Percentiles rank a stretch among this genome's conserved stretches.
phyloP scores from a whole-genome alignment of 495 filamentous ascomycete species.

The Penicillium soppii region DNA sequence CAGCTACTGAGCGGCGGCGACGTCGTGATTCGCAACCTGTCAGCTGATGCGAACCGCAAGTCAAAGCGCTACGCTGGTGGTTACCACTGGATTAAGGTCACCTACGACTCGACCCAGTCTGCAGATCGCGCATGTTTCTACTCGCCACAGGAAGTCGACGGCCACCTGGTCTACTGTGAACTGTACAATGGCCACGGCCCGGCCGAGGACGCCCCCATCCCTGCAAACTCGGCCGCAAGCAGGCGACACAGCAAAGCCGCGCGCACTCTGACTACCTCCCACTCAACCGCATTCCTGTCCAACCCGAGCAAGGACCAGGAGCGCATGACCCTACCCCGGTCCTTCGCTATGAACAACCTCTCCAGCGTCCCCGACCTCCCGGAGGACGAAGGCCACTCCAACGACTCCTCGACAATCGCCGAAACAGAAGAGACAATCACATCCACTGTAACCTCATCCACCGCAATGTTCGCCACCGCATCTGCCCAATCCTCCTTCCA shows the following conservation, averaged over 20 bases:
- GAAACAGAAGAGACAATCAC: constrained; percentile 56
- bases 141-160: constrained; percentile 75
- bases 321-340: constrained; percentile 43
- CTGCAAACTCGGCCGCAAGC: constrained; percentile 39
- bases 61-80: constrained; percentile 75
- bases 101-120: constrained; percentile 78
- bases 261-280: constrained; percentile 38
- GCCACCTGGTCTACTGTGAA: constrained; percentile 76
- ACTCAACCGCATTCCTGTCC: constrained; percentile 40
- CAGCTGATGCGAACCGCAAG: constrained; percentile 67
- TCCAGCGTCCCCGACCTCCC: constrained; percentile 25
- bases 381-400: constrained; percentile 30
- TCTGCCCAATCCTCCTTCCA: constrained; percentile 16
- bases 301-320: constrained; percentile 31
- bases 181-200: constrained; percentile 71
- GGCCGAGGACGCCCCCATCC: constrained; percentile 60
- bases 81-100: constrained; percentile 89
- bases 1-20: constrained; percentile 60
- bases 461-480: constrained; percentile 32
- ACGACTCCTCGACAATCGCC: constrained; percentile 33
- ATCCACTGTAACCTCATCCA: too few relatives aligned
- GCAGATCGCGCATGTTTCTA: constrained; percentile 73
- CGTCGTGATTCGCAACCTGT: constrained; percentile 61
- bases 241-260: constrained; percentile 22
- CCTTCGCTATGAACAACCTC: constrained; percentile 45